Conservation (phyloP, 805 yeast species). For the Lachancea kluyveri region DNA sequence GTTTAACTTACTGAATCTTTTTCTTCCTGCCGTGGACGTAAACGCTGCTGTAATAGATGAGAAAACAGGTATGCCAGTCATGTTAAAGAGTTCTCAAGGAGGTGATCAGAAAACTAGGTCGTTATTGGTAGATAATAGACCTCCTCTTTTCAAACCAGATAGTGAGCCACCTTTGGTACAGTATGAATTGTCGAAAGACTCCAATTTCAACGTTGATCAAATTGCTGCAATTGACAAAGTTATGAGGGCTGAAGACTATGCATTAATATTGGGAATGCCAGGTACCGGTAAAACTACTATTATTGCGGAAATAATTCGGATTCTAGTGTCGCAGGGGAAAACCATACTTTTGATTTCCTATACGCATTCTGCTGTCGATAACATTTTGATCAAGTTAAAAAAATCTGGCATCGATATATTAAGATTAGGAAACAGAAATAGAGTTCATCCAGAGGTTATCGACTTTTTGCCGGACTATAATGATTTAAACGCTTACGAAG, state of each 20-base stretch:
- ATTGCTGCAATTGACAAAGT: constrained; percentile 58
- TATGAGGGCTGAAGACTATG: constrained; percentile 62
- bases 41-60: constrained; percentile 28
- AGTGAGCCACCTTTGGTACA: constrained; percentile 16
- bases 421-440: constrained; percentile 56
- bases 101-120: constrained; percentile 32
- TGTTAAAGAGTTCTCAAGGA: constrained; percentile 25
- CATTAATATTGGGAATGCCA: constrained; percentile 92
- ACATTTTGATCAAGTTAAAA: constrained; percentile 69
- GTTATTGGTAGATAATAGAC: constrained; percentile 29
- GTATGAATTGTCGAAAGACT: constrained; percentile 11
- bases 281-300: constrained; percentile 96
- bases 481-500: constrained; percentile 36
- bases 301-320: constrained; percentile 65
- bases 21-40: constrained; percentile 35
- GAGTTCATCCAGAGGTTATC: constrained; percentile 57
- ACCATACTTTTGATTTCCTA: constrained; percentile 75
- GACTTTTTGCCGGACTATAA: constrained; percentile 44
- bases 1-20: constrained; percentile 64
- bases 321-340: constrained; percentile 51
- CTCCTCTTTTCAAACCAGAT: constrained; percentile 23
- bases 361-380: constrained; percentile 96
- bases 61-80: constrained; percentile 9
- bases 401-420: constrained; percentile 44
- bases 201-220: constrained; percentile 65